Evolutionary conservation across 176 grass and related monocot genomes (phyloP).

Genomic region (Paspalum notatum): DNA sequence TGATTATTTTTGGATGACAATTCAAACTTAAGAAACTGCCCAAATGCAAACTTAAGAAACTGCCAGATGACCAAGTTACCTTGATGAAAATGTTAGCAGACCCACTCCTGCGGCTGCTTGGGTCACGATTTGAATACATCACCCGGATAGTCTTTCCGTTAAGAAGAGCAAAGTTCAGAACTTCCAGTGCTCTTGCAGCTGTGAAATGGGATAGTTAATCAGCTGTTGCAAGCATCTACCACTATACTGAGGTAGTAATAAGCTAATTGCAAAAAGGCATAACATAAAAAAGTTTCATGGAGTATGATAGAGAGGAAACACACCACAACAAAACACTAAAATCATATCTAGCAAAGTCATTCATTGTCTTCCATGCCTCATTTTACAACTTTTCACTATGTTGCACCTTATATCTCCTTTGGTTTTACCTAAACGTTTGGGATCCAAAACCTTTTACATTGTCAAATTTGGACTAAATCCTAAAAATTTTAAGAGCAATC

Average conservation of each 20-base stretch:
- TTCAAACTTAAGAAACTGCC: constrained; percentile 8
- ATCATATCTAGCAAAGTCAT: not conserved
- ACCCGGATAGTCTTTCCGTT: constrained; percentile 68
- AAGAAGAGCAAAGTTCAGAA: constrained; percentile 68
- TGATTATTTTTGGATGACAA: constrained; percentile 4
- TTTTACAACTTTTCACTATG: not conserved
- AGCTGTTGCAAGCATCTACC: not conserved
- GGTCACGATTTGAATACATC: constrained; percentile 86
- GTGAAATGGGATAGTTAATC: constrained; percentile 36
- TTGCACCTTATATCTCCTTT: not conserved
- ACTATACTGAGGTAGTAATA: not conserved
- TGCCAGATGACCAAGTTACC: constrained; percentile 41
- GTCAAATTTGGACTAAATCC: not conserved
- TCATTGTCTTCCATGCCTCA: not conserved
- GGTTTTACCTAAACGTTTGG: not conserved
- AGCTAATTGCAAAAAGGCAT: not conserved
- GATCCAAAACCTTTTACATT: not conserved
- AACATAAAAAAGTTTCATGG: not conserved
- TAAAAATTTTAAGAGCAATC: not conserved
- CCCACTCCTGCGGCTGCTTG: constrained; percentile 73
- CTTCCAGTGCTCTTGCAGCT: constrained; percentile 74
- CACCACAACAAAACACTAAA: not conserved
- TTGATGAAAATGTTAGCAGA: constrained; percentile 89
- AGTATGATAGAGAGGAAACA: not conserved
- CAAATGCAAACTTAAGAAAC: constrained; percentile 23